Percentiles rank a stretch among this genome's conserved stretches.
phyloP scores from a whole-genome alignment of 352 stramenopile genomes.

The Globisporangium uncinulatum region DNA sequence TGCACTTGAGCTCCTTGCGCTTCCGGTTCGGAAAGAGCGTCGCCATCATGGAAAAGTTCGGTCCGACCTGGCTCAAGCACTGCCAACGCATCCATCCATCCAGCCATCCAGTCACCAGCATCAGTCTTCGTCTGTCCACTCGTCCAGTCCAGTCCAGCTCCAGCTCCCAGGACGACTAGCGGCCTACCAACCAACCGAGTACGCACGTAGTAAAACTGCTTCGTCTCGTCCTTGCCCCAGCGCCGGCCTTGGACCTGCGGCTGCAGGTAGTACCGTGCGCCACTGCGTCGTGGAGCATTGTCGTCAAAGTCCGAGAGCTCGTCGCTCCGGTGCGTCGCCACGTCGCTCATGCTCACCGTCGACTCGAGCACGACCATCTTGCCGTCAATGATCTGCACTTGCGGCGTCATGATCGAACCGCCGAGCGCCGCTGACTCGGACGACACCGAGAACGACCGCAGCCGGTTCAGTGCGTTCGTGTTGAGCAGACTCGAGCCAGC shows the following conservation, averaged over 20 bases:
- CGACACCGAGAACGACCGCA: slow-evolving; percentile 54
- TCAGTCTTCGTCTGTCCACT: neutral
- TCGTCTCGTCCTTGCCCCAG: slow-evolving; percentile 80
- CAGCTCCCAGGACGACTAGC: no score
- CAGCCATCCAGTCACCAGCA: no score
- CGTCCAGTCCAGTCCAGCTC: neutral
- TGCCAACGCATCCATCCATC: neutral
- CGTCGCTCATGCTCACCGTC: slow-evolving; percentile 60
- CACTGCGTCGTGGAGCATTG: slow-evolving; percentile 26
- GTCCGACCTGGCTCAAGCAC: slow-evolving; percentile 77
- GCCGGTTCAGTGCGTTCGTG: slow-evolving; percentile 36
- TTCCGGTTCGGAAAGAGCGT: slow-evolving; percentile 79
- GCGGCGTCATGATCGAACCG: slow-evolving; percentile 65
- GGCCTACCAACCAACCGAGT: neutral
- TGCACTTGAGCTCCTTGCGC: slow-evolving; percentile 81
- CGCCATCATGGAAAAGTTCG: slow-evolving; percentile 86
- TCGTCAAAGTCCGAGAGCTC: slow-evolving; percentile 23
- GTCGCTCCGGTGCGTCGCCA: slow-evolving; percentile 18
- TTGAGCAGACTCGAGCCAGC: slow-evolving; percentile 27
- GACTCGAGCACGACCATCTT: slow-evolving; percentile 78
- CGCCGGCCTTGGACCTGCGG: slow-evolving; percentile 43
- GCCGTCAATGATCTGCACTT: slow-evolving; percentile 81
- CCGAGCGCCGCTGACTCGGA: slow-evolving; percentile 56
- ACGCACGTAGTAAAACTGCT: slow-evolving; percentile 85
- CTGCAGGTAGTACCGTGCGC: slow-evolving; percentile 34